These are phyloP conservation scores for Phytophthora rubi DNA, from an alignment of 352 stramenopile species.

Conservation along the genomic window DNA sequence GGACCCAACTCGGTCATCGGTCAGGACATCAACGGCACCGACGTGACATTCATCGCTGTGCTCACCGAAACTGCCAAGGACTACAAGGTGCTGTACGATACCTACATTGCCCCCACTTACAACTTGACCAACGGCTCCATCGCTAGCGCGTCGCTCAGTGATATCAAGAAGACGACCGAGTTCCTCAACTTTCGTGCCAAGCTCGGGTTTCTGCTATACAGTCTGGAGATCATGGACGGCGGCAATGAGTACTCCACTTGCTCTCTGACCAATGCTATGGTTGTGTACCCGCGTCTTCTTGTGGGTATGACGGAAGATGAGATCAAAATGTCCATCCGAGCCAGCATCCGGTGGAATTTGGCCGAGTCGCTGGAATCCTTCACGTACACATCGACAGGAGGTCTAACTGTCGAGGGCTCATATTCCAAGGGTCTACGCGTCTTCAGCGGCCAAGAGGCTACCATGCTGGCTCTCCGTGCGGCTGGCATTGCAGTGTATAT, in stretches of 20 bases:
- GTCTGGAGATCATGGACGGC: constrained; percentile 40
- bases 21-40: constrained; percentile 34
- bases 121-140: constrained; percentile 34
- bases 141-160: constrained; percentile 18
- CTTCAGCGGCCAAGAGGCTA: constrained; percentile 59
- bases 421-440: constrained; percentile 52
- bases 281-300: constrained; percentile 48
- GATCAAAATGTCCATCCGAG: constrained; percentile 42
- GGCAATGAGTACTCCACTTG: constrained; percentile 41
- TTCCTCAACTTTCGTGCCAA: constrained; percentile 63
- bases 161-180: constrained; percentile 40
- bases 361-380: constrained; percentile 39
- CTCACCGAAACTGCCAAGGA: constrained; percentile 34
- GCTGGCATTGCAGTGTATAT: constrained; percentile 47
- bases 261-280: constrained; percentile 47
- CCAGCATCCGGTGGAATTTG: constrained; percentile 51
- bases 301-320: constrained; percentile 57
- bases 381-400: constrained; percentile 40
- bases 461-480: constrained; percentile 50
- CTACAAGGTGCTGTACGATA: constrained; percentile 52
- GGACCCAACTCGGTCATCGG: constrained; percentile 45
- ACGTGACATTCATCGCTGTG: constrained; percentile 40
- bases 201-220: constrained; percentile 47
- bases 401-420: constrained; percentile 34
- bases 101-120: constrained; percentile 53